Evolutionary conservation across 805 yeast genomes (phyloP).

Genomic region (Nakazawaea ambrosiae): DNA sequence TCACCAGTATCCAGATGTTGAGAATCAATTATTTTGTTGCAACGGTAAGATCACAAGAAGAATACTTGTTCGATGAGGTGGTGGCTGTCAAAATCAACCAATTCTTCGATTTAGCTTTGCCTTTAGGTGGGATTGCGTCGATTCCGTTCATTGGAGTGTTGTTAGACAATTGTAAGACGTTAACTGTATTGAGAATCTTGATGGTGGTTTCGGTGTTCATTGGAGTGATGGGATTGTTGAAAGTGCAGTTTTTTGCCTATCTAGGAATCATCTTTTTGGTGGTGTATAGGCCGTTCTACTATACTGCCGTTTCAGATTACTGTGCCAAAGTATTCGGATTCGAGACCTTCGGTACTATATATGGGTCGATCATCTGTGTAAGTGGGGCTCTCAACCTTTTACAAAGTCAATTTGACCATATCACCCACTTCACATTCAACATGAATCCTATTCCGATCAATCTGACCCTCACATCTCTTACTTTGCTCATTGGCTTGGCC

Average conservation of each 20-base stretch:
- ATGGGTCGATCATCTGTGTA: conserved; percentile 77
- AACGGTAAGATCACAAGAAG: conserved; percentile 77
- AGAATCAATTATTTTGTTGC: conserved; percentile 92
- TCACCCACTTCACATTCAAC: conserved; percentile 60
- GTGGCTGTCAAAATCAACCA: conserved; percentile 55
- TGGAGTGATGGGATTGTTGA: conserved; percentile 65
- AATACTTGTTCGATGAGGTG: conserved; percentile 50
- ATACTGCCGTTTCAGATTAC: conserved; percentile 88
- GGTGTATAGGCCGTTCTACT: conserved; percentile 83
- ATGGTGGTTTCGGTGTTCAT: conserved; percentile 49
- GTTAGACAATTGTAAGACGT: conserved; percentile 65
- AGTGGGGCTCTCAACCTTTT: conserved; percentile 75
- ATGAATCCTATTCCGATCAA: conserved; percentile 83
- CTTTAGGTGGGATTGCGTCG: conserved; percentile 80
- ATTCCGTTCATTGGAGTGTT: conserved; percentile 83
- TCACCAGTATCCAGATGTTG: conserved; percentile 85
- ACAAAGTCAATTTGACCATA: conserved; percentile 62
- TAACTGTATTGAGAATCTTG: conserved; percentile 48
- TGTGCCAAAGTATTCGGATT: conserved; percentile 92
- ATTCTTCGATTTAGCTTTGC: conserved; percentile 80
- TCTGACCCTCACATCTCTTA: conserved; percentile 41
- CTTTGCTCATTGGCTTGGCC: conserved; percentile 42
- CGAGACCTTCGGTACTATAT: conserved; percentile 84
- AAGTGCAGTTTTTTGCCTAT: conserved; percentile 43
- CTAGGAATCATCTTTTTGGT: conserved; percentile 68